Percentiles rank a stretch among this genome's conserved stretches.
These are phyloP conservation scores for Cyclocybe cylindracea DNA, from an alignment of 768 basidiomycete species.

Conservation along the genomic window DNA sequence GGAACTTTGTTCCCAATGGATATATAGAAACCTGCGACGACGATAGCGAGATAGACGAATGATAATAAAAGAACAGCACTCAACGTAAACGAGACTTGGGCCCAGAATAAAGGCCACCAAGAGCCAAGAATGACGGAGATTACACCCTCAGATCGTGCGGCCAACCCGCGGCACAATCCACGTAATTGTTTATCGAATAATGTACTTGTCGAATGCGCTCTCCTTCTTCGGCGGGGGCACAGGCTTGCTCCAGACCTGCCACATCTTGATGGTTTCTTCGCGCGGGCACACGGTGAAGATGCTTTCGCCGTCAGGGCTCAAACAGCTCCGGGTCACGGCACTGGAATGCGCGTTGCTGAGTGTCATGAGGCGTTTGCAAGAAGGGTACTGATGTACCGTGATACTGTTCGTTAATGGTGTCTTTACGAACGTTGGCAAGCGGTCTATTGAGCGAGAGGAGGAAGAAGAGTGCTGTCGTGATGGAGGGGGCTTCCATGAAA, in stretches of 20 bases:
- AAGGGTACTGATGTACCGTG: slow-evolving; percentile 77
- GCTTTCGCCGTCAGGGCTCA: slow-evolving; percentile 62
- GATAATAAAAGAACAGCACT: no score
- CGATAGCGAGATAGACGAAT: no score
- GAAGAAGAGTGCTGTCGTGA: slow-evolving; percentile 32
- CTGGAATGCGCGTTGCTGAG: slow-evolving; percentile 58
- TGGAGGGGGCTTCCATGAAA: slow-evolving; percentile 38
- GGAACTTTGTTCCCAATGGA: no score
- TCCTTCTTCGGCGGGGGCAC: slow-evolving; percentile 31
- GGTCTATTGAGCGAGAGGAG: neutral
- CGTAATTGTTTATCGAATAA: slow-evolving; percentile 37
- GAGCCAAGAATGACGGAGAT: no score
- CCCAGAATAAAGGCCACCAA: no score
- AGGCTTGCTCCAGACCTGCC: slow-evolving; percentile 62
- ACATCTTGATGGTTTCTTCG: slow-evolving; percentile 74
- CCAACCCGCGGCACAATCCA: no score
- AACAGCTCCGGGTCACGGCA: slow-evolving; percentile 58
- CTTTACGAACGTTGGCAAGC: slow-evolving; percentile 9
- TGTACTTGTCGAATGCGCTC: slow-evolving; percentile 47
- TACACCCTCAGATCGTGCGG: no score
- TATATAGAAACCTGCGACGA: no score
- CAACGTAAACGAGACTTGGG: no score
- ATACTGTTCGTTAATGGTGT: slow-evolving; percentile 66
- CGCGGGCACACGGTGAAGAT: slow-evolving; percentile 64
- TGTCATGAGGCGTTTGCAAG: slow-evolving; percentile 47